These are phyloP conservation scores for Candida ficus DNA, from an alignment of 805 yeast genomes.

Conservation along the genomic window DNA sequence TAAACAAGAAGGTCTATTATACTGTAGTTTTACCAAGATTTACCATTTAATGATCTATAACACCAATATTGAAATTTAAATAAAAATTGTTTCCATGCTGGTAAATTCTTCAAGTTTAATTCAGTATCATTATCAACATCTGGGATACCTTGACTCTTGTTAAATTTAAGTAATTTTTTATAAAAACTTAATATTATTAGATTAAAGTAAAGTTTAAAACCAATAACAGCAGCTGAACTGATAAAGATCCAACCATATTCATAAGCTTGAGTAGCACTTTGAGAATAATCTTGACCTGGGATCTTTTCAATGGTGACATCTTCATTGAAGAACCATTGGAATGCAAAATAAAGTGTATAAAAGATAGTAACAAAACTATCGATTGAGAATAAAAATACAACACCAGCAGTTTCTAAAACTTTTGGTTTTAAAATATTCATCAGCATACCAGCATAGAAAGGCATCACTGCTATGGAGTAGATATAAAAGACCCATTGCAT, in stretches of 20 bases:
- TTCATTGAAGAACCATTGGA: slow-evolving; percentile 67
- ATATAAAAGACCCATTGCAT: slow-evolving; percentile 80
- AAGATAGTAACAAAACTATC: slow-evolving; percentile 66
- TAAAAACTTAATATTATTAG: slow-evolving; percentile 55
- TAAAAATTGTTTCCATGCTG: slow-evolving; percentile 24
- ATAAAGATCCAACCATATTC: slow-evolving; percentile 55
- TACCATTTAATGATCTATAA: slow-evolving; percentile 22
- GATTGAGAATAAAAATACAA: slow-evolving; percentile 53
- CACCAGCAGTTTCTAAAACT: slow-evolving; percentile 56
- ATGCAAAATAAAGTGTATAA: slow-evolving; percentile 70
- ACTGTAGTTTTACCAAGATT: too few relatives aligned
- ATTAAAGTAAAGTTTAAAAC: slow-evolving; percentile 54
- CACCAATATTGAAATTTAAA: slow-evolving; percentile 27
- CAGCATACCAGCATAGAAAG: slow-evolving; percentile 61
- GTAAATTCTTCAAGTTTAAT: slow-evolving; percentile 30
- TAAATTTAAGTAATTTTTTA: slow-evolving; percentile 45
- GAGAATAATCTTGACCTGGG: slow-evolving; percentile 26
- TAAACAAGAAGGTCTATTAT: background rate
- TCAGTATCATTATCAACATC: slow-evolving; percentile 29
- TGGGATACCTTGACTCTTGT: slow-evolving; percentile 35
- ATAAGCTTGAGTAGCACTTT: slow-evolving; percentile 54
- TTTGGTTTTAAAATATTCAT: slow-evolving; percentile 46
- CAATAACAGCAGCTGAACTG: slow-evolving; percentile 42
- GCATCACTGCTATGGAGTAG: slow-evolving; percentile 55
- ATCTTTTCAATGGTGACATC: slow-evolving; percentile 21